Evolutionary conservation across 2,329 filamentous ascomycete genomes (phyloP), one percentile per base, ranked within the genome.

Genomic region (Fusarium sp.): DNA sequence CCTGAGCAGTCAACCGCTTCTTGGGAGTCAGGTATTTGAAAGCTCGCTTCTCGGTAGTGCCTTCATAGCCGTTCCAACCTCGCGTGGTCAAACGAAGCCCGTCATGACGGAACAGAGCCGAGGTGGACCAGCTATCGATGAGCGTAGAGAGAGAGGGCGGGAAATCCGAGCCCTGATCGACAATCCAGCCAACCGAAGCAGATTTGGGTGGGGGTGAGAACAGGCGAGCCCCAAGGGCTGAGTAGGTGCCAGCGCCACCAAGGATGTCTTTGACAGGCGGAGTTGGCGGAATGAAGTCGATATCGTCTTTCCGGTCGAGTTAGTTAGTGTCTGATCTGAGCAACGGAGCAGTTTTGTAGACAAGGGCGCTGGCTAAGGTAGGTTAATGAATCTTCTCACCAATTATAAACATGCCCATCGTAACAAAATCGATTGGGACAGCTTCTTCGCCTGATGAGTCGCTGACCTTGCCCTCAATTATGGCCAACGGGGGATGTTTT

Each of bases 21-120:
- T 98, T 98, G 2, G 94, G 92, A 1, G 95, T 98, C 59, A 91
- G 87, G 81, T 98, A 99, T 80, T 90, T 92, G 86, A 99, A 99
- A 13, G 92, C 91, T 82, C 88, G 86, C 73, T 91, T 88, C 80
- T 93, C 89, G 67, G 90, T 90, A 59, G 90, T 87, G 38, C 89
- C 88, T 42, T 92, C 90, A 80, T 98, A 98, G 56, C 93, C 93
- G 81, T 98, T 98, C 94, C 94, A 98, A 51, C 93, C 95, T 51
- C 94, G 90, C 0, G 96, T 99, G 6, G 96, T 98, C 56, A 94
- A 86, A 31, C 94, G 90, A 12, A 87, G 82, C 3, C 86, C 85
- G 61, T 93, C 91, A 55, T 90, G 84, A 60, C 95, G 90, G 73
- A 96, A 84, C 22, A 94, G 79, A 26, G 90, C 93, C 11, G 90